A percentile compares a stretch with the other conserved stretches of the same genome.
phyloP scores from a whole-genome alignment of 768 basidiomycete species.

The Lactifluus hygrophoroides region DNA sequence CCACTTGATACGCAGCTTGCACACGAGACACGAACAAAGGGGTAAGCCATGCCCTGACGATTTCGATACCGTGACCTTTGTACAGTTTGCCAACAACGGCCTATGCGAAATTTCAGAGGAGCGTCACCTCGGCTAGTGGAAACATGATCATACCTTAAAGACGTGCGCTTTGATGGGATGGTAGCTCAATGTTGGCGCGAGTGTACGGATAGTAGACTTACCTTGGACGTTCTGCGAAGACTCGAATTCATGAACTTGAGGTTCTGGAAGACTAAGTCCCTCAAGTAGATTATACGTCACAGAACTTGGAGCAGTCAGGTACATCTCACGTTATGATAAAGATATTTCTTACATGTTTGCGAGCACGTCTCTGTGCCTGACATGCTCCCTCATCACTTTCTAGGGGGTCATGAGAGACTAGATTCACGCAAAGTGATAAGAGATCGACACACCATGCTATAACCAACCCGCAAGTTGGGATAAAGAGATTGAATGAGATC shows the following conservation, averaged over 20 bases:
- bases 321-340: not conserved
- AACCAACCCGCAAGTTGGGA: not conserved
- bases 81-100: conserved; percentile 7
- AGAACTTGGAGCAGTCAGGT: not conserved
- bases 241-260: not conserved
- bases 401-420: not conserved
- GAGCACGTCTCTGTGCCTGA: not conserved
- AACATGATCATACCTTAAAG: conserved; percentile 1
- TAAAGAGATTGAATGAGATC: conserved; percentile 2
- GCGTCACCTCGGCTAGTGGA: not conserved
- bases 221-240: not conserved
- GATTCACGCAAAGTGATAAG: no score
- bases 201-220: not conserved
- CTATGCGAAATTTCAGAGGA: not conserved
- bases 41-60: not conserved
- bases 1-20: not conserved
- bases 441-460: not conserved
- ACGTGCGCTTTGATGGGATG: not conserved
- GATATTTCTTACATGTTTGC: not conserved
- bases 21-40: not conserved
- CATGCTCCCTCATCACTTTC: conserved; percentile 3
- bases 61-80: not conserved
- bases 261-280: not conserved
- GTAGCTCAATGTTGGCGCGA: not conserved
- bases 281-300: conserved; percentile 2